Evolutionary conservation across 2,329 filamentous ascomycete genomes (phyloP), one percentile per base, ranked within the genome.

Genomic region (Xylaria sp.): DNA sequence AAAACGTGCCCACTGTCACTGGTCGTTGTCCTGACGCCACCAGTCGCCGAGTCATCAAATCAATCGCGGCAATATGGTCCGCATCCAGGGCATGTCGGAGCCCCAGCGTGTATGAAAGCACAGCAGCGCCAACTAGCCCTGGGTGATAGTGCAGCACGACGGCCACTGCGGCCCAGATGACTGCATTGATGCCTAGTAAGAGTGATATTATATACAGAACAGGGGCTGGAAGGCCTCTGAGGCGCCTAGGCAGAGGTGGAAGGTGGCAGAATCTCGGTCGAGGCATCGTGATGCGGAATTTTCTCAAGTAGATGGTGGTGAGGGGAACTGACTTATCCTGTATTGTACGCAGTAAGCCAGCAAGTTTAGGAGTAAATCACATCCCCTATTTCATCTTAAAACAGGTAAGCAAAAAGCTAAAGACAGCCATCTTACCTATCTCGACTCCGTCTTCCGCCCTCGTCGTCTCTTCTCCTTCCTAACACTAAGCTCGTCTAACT

Each of bases 11-110:
- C 1, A 98, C 95, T 0, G 94, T 95, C 12, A 97, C 94, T 1
- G 95, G 94, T 1, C 89, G 88, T 77, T 96, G 93, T 21, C 93
- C 94, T 0, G 92, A 88, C 0, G 94, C 94, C 44, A 98, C 89
- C 27, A 98, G 88, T 6, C 95, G 90, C 2, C 96, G 88, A 0
- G 96, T 98, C 91, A 97, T 97, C 44, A 98, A 87, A 81, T 98
- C 95, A 75, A 98, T 99, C 71, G 94, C 95, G 75, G 82, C 81
- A 75, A 87, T 88, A 79, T 98, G 96, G 81, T 98, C 95, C n/a
- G 95, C 96, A 77, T 98, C 96, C 53, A 98, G 88, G n/a, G 95
- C 95, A 84, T 98, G 95, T 50, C 95, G 91, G 13, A 98, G 87
- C 2, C 95, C 95, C 12, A 98, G 87, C 0, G 93, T 93, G 80